phyloP scores from a whole-genome alignment of 2,329 filamentous ascomycete species.

The Eutypa lata region DNA sequence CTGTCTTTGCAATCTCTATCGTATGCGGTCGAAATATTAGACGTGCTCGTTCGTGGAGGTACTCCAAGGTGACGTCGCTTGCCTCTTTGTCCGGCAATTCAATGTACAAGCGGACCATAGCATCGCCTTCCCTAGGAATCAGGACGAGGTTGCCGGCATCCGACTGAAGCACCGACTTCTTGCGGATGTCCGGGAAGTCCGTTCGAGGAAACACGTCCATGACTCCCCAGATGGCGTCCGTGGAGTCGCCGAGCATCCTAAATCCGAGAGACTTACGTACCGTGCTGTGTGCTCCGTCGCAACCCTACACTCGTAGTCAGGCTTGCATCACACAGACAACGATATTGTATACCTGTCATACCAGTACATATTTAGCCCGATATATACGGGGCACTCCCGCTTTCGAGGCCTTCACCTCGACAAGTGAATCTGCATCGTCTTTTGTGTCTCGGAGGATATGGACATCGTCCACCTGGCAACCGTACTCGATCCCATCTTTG shows the following conservation, averaged over 20 bases:
- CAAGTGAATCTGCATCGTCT: conserved; percentile 36
- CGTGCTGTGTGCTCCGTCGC: conserved; percentile 49
- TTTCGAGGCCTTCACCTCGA: conserved; percentile 36
- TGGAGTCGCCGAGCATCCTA: conserved; percentile 49
- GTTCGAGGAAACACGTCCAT: conserved; percentile 55
- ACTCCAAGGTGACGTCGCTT: conserved; percentile 48
- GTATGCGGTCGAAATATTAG: conserved; percentile 52
- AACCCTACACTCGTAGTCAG: conserved; percentile 23
- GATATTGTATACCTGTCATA: conserved; percentile 26
- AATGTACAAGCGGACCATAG: conserved; percentile 60
- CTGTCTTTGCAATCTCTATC: conserved; percentile 51
- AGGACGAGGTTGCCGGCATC: conserved; percentile 54
- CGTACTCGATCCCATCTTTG: conserved; percentile 50
- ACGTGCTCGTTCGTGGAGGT: conserved; percentile 50
- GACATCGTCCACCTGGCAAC: conserved; percentile 46
- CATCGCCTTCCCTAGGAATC: conserved; percentile 58
- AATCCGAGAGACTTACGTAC: conserved; percentile 49
- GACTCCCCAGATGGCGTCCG: conserved; percentile 24
- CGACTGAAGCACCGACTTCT: conserved; percentile 53
- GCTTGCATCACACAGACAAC: no score
- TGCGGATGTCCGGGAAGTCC: conserved; percentile 61
- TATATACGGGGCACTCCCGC: conserved; percentile 37
- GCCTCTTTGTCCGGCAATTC: conserved; percentile 50
- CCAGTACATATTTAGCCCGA: conserved; percentile 49
- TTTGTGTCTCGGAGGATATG: conserved; percentile 43